Base-by-base conservation (phyloP, 1,284 basidiomycete genomes). In the Phylloboletellus chloephorus region DNA sequence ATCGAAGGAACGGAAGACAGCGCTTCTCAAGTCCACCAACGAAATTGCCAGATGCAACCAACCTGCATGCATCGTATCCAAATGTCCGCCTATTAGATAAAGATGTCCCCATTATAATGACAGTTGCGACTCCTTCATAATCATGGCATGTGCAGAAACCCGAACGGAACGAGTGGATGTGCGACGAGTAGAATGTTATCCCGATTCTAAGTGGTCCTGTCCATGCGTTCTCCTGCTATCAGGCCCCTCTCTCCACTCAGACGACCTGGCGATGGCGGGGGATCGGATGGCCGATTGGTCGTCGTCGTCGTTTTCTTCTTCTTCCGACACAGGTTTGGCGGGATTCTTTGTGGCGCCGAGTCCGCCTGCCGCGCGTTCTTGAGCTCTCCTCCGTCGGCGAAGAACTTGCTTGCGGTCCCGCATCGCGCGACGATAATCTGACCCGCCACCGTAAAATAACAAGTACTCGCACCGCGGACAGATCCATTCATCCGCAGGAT, bases 391-490 rank as follows among this genome's bases (percentile, higher is more conserved):
- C 44, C 88, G 68, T 38, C 89, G 67, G 54, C 72, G 72, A 52
- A 92, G 64, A 43, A 91, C 82, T 70, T 82, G 82, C 68, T 88
- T 89, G 47, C 90, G 68, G 51, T 74, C 79, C 58, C 78, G 69
- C 46, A 92, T 69, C 25, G 83, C 84, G 23, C 74, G 68, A 47
- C 75, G 67, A 58, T 78, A 82, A 46, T 73, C 74, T 37, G 58
- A 51, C 19, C 82, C 79, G 45, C 85, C 85, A 8, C 87, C 84
- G 58, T 87, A 94, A 60, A 90, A 91, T 44, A 94, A 61, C 49
- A 78, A 72, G 59, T 89, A 89, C 64, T 93, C 89, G 68, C 90
- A 94, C 54, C 85, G 84, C 49, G 82, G 76, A 58, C 90, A 94
- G 49, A 93, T 83, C 82, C 88, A 93, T 60, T 93, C 90, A 23